Evolutionary conservation across 1,284 basidiomycete genomes (phyloP).

Genomic region (Melampsora occidentalis): DNA sequence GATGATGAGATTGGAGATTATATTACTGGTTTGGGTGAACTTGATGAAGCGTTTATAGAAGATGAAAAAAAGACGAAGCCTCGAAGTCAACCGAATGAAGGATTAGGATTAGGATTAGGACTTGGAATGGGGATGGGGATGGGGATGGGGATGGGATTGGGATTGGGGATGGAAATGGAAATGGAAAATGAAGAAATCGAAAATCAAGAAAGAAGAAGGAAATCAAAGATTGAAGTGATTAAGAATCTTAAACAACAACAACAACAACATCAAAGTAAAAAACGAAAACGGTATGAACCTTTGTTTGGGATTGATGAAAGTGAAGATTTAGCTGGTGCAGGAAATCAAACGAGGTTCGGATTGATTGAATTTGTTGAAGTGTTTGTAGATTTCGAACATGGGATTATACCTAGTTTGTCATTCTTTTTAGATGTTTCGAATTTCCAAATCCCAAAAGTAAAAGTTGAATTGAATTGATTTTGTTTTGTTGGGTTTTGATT

Average conservation of each 20-base stretch:
- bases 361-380: conserved; percentile 20
- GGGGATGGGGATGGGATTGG: too few relatives aligned
- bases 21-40: conserved; percentile 26
- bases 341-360: not conserved
- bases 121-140: too few relatives aligned
- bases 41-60: conserved; percentile 23
- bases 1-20: conserved; percentile 23
- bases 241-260: conserved; percentile 2
- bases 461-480: not conserved
- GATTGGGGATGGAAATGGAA: too few relatives aligned
- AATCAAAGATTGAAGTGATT: not conserved
- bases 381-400: conserved; percentile 17
- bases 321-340: not conserved
- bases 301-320: not conserved
- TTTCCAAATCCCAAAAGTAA: too few relatives aligned
- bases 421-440: not conserved
- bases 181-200: not conserved
- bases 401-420: conserved; percentile 11
- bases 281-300: conserved; percentile 21
- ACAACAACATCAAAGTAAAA: not conserved
- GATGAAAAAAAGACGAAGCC: not conserved
- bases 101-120: too few relatives aligned
- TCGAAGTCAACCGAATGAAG: not conserved
- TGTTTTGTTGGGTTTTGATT: not conserved
- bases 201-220: not conserved